Conservation (phyloP, 768 basidiomycete genomes). For the Mycena vitilis region DNA sequence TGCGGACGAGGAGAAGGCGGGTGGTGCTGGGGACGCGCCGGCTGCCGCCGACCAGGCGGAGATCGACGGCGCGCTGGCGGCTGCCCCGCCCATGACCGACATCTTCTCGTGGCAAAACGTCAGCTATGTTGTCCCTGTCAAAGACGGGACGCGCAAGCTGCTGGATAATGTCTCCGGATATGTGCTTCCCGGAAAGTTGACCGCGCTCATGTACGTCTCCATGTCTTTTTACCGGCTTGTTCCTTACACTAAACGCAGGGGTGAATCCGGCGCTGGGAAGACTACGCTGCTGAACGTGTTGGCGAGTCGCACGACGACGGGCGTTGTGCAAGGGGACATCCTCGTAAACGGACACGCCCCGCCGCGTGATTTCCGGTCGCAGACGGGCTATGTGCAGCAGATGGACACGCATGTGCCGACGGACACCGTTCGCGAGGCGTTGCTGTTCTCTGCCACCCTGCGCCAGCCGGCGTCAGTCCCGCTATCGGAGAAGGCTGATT, state of each 20-base stretch:
- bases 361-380: slow-evolving; percentile 72
- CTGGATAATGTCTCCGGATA: slow-evolving; percentile 83
- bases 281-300: slow-evolving; percentile 71
- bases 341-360: slow-evolving; percentile 64
- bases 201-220: slow-evolving; percentile 77
- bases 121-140: slow-evolving; percentile 71
- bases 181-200: slow-evolving; percentile 84
- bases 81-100: slow-evolving; percentile 56
- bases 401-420: slow-evolving; percentile 83
- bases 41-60: slow-evolving; percentile 16
- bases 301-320: slow-evolving; percentile 60
- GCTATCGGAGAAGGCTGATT: slow-evolving; percentile 78
- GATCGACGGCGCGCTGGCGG: slow-evolving; percentile 43
- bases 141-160: slow-evolving; percentile 59
- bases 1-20: slow-evolving; percentile 41
- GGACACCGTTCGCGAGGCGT: slow-evolving; percentile 83
- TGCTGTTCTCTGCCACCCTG: slow-evolving; percentile 82
- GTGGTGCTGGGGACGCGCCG: not conserved
- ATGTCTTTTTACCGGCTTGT: not conserved
- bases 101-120: slow-evolving; percentile 87
- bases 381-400: slow-evolving; percentile 90
- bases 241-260: slow-evolving; percentile 1
- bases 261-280: slow-evolving; percentile 41
- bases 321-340: slow-evolving; percentile 62
- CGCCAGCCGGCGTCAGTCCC: slow-evolving; percentile 69